phyloP scores from a whole-genome alignment of 2,329 filamentous ascomycete genomes.

The Diaporthe sp. region DNA sequence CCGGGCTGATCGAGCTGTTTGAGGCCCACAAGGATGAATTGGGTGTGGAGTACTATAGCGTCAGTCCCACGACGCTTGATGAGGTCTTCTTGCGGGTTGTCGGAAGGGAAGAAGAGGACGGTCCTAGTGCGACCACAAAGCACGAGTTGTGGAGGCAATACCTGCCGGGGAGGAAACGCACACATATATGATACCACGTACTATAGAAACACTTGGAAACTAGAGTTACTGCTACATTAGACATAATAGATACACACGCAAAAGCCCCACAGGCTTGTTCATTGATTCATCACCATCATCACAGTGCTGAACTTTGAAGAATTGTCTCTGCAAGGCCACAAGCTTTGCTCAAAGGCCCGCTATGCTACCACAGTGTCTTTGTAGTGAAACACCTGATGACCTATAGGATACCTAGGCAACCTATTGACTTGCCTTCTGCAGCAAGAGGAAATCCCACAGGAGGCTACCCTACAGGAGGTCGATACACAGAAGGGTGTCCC shows the following conservation, averaged over 20 bases:
- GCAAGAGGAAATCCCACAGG: no score
- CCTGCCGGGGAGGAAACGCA: not conserved
- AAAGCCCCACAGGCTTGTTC: not conserved
- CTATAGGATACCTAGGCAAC: no score
- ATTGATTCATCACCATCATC: not conserved
- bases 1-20: constrained; percentile 53
- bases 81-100: constrained; percentile 92
- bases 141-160: constrained; percentile 25
- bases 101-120: constrained; percentile 77
- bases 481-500: no score
- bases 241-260: constrained; percentile 2
- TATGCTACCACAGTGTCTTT: no score
- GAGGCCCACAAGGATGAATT: constrained; percentile 76
- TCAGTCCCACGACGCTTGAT: constrained; percentile 87
- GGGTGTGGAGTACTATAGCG: constrained; percentile 86
- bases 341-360: no score
- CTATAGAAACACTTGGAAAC: not conserved
- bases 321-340: not conserved
- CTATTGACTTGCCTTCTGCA: no score
- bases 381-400: no score
- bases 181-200: constrained; percentile 21
- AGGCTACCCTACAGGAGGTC: no score
- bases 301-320: not conserved
- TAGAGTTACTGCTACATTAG: not conserved
- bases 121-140: constrained; percentile 44